Evolutionary conservation across 352 stramenopile genomes (phyloP).

Genomic region (Globisporangium alternatum): DNA sequence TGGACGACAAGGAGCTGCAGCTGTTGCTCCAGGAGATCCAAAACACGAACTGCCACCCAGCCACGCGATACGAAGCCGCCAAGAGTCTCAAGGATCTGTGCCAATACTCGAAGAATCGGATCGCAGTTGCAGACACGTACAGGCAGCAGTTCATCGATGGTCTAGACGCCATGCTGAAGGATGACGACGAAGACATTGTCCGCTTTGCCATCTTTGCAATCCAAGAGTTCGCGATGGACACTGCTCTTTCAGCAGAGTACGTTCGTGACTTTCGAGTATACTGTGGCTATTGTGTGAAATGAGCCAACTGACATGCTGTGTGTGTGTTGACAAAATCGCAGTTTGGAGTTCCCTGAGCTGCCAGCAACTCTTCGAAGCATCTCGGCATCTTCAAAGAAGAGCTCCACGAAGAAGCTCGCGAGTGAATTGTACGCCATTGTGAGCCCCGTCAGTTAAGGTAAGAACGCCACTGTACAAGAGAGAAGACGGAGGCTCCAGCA

Average conservation of each 20-base stretch:
- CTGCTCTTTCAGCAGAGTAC: slow-evolving; percentile 40
- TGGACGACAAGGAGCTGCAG: slow-evolving; percentile 51
- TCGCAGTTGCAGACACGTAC: slow-evolving; percentile 33
- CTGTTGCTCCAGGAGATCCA: slow-evolving; percentile 61
- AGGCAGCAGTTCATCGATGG: slow-evolving; percentile 50
- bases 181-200: slow-evolving; percentile 71
- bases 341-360: slow-evolving; percentile 52
- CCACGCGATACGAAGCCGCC: slow-evolving; percentile 61
- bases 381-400: slow-evolving; percentile 53
- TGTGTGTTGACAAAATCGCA: slow-evolving; percentile 16
- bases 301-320: slow-evolving; percentile 2
- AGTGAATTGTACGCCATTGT: slow-evolving; percentile 64
- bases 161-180: slow-evolving; percentile 61
- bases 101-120: slow-evolving; percentile 48
- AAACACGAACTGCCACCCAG: slow-evolving; percentile 35
- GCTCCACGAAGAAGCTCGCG: slow-evolving; percentile 70
- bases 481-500: slow-evolving; percentile 1
- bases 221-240: slow-evolving; percentile 61
- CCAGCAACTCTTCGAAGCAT: slow-evolving; percentile 60
- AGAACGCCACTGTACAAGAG: slow-evolving; percentile 8
- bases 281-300: slow-evolving; percentile 7
- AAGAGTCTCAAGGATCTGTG: slow-evolving; percentile 80
- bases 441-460: slow-evolving; percentile 43
- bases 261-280: slow-evolving; percentile 18
- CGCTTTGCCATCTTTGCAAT: slow-evolving; percentile 75